Percentiles rank a stretch among this genome's conserved stretches.
Conservation (phyloP, 2,329 filamentous ascomycete genomes). For the Mycosphaerella sp. region DNA sequence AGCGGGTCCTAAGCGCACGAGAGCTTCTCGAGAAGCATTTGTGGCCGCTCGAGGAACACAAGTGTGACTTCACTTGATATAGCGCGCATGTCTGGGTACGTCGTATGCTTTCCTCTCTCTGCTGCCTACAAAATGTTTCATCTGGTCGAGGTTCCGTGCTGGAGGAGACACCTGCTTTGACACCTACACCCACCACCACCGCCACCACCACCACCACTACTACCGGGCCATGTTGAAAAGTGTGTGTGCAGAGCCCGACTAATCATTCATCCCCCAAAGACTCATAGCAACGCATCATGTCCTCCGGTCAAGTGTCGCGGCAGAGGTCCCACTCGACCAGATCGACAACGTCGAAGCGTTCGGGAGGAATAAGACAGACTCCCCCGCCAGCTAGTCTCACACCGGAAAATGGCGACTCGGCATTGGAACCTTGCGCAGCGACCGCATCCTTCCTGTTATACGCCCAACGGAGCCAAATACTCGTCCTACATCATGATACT, state of each 20-base stretch:
- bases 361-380: conserved; percentile 18
- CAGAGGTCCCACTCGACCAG: conserved; percentile 34
- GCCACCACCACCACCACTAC: not conserved
- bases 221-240: conserved; percentile 19
- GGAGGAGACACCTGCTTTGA: conserved; percentile 18
- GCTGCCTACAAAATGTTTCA: conserved; percentile 23
- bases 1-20: conserved; percentile 26
- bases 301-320: conserved; percentile 36
- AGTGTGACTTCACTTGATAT: conserved; percentile 25
- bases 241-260: conserved; percentile 19
- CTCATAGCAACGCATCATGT: conserved; percentile 36
- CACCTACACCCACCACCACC: conserved; percentile 13
- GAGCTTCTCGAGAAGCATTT: conserved; percentile 20
- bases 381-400: conserved; percentile 42
- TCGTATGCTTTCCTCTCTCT: conserved; percentile 17
- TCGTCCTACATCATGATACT: conserved; percentile 89
- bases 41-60: conserved; percentile 18
- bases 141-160: conserved; percentile 23
- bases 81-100: conserved; percentile 34
- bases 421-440: conserved; percentile 81
- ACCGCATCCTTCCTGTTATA: conserved; percentile 89
- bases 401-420: conserved; percentile 42
- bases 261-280: conserved; percentile 9
- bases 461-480: conserved; percentile 70
- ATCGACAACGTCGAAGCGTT: conserved; percentile 9